Base-by-base conservation (phyloP, 306 rosid genomes). In the Acacia crassicarpa region DNA sequence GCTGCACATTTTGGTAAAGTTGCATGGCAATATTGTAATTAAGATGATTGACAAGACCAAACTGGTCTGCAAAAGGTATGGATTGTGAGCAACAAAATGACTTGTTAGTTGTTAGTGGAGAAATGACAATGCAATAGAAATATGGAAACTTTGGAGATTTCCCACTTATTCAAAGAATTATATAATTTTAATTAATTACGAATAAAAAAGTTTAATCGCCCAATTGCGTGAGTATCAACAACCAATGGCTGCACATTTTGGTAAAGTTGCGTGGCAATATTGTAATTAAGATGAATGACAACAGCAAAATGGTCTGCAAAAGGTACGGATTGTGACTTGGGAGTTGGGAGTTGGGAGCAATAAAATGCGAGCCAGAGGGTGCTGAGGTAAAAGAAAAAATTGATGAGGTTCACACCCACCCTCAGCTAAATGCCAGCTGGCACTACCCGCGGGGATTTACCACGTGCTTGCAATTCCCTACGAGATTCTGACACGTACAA, bases 361-460 rank as follows among this genome's bases (percentile, higher is more conserved):
- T 3, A 20, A 14, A 54, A 1, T 4, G 5, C 10, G 41, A 0
- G 38, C 7, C 8, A 0, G 1, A 27, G 71, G 27, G 86, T 82
- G 61, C 0, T 5, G 1, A 17, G 66, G 86, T 84, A 35, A 82
- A 84, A 27, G 27, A 27, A 27, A 27, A 27, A 27, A 27, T 27
- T 27, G 27, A 27, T 0, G 1, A 27, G 27, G 27, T 27, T 27
- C 27, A 27, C 27, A 27, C 27, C n/a, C 79, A 20, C n/a, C 78
- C 81, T 74, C 78, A 79, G 72, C 22, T 22, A 41, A 14, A 10
- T 79, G 86, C 82, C 90, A 87, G 90, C 85, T 80, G 88, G 87
- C 88, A 85, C 67, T 72, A 80, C 85, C 77, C 80, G 56, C 51
- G 56, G 38, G 62, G 72, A 72, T 78, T 80, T 83, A 77, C 80